A percentile compares a stretch with the other conserved stretches of the same genome.
phyloP scores from a whole-genome alignment of 75 land plant species.

The Selaginella tamariscina region DNA sequence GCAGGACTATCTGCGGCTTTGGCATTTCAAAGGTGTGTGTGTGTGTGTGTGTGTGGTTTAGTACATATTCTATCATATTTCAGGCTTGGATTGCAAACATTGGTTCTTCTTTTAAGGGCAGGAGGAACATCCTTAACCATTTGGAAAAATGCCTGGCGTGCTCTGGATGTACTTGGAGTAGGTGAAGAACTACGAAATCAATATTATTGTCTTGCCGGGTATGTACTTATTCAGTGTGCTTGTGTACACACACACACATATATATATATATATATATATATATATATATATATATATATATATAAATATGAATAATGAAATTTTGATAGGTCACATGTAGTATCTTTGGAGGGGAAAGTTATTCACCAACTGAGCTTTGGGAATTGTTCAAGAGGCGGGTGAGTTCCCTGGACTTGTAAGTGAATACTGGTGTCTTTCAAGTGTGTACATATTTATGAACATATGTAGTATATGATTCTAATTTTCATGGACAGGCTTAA shows the following conservation, averaged over 20 bases:
- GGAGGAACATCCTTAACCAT: conserved; percentile 26
- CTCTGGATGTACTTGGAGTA: conserved; percentile 40
- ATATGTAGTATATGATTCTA: background rate
- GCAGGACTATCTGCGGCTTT: background rate
- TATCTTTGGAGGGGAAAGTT: background rate
- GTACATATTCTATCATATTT: background rate
- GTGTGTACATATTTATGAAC: no score
- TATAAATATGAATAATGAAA: no score
- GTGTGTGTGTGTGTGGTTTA: background rate
- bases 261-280: no score
- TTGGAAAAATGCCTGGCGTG: conserved; percentile 51
- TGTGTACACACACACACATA: no score
- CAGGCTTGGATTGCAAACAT: conserved; percentile 33
- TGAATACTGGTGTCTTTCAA: background rate
- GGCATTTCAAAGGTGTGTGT: background rate
- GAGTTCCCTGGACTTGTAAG: background rate
- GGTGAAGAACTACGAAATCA: conserved; percentile 26
- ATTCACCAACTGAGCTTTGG: background rate
- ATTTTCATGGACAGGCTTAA: background rate
- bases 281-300: no score
- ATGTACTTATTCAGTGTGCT: no score
- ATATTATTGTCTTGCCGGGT: conserved; percentile 18
- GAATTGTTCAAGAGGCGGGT: background rate
- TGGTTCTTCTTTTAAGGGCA: conserved; percentile 36
- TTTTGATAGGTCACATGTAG: background rate